Evolutionary conservation across 2,329 filamentous ascomycete species (phyloP).

Genomic region (Trichoderma sp.): DNA sequence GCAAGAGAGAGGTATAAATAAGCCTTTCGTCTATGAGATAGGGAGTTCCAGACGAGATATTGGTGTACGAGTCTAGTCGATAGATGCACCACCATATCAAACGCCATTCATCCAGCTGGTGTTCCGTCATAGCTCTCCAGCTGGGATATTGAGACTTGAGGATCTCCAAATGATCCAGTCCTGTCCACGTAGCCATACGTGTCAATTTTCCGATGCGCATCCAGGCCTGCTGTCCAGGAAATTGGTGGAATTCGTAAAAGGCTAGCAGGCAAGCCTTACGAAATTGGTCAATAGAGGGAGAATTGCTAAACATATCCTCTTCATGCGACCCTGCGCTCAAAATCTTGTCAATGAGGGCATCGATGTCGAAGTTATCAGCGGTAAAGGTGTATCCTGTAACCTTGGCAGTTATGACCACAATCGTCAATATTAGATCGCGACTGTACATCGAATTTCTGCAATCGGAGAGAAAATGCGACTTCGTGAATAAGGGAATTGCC

Average conservation of each 20-base stretch:
- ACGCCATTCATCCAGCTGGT: background rate
- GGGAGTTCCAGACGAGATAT: background rate
- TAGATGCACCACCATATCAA: background rate
- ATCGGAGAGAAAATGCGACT: background rate
- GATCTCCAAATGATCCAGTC: background rate
- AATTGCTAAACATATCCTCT: background rate
- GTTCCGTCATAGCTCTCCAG: background rate
- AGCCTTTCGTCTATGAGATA: background rate
- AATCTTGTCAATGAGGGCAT: background rate
- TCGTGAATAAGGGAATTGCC: background rate
- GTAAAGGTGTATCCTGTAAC: background rate
- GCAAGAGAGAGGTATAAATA: background rate
- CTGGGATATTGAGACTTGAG: background rate
- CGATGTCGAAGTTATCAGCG: background rate
- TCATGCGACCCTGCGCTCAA: background rate
- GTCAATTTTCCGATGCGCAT: conserved; percentile 19
- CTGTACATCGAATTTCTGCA: background rate
- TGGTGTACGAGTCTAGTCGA: background rate
- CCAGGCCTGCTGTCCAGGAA: conserved; percentile 24
- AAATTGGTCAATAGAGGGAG: background rate
- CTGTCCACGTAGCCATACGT: conserved; percentile 17
- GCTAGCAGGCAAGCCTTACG: conserved; percentile 4
- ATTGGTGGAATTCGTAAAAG: conserved; percentile 23
- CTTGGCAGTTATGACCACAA: background rate
- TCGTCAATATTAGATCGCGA: background rate